Evolutionary conservation across 2,329 filamentous ascomycete species (phyloP), one percentile per base, ranked within the genome.

Genomic region (Colletotrichum sp.): DNA sequence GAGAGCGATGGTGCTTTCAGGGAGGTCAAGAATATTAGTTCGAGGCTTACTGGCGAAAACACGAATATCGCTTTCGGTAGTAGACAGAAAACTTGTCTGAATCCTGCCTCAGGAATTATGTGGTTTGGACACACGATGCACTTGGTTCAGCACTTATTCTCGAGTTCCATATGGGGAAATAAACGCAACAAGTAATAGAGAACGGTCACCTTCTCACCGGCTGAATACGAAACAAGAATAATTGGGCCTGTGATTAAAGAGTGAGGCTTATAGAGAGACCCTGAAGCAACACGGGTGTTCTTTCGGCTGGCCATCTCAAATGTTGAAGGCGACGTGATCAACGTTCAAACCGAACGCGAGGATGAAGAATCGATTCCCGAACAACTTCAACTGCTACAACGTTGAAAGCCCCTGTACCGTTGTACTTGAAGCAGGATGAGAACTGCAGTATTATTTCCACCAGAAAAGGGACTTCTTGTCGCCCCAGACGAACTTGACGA

Each of bases 151-250:
- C 44, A 8, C 0, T 13, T 13, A 21, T 0, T 52, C n/a, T 1
- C 44, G 0, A 1, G 0, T 13, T 52, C 44, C 1, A 8, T 0
- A 13, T 5, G 6, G 44, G 9, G 18, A 49, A n/a, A 21, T n/a
- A 7, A 49, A 49, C 39, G 39, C 18, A n/a, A 10, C 39, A n/a
- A n/a, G 39, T 49, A 0, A 0, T 1, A n/a, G 18, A 49, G 39
- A 44, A 44, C 39, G 39, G 3, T 3, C n/a, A 49, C 1, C 6
- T 3, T 49, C n/a, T 13, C 0, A 21, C 44, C 3, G 10, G 0
- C 3, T 49, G 44, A 12, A 49, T 49, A 21, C 44, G n/a, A 49
- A 49, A 21, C 10, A 21, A 49, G 44, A 49, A 7, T 4, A 10
- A 49, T 13, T 4, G 44, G 9, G 10, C 10, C 44, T 49, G 18